Base-by-base conservation (phyloP, 768 basidiomycete genomes). In the Lentinula aciculospora region DNA sequence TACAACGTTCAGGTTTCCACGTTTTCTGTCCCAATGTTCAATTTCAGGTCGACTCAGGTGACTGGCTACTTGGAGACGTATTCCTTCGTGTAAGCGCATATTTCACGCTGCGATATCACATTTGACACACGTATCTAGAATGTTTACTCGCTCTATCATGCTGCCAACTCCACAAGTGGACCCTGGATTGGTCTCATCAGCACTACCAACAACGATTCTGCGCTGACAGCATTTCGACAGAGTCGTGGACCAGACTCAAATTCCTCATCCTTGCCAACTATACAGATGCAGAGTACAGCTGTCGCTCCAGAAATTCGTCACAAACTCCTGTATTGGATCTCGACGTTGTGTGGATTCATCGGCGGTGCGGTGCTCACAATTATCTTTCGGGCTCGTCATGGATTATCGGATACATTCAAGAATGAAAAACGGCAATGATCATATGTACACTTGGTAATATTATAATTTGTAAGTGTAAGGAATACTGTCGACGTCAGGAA, bases 61-160 rank as follows among this genome's bases (percentile, higher is more conserved):
- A 85, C 67, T 86, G 82, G 82, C 70, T 86, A 4, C 71, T 84
- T 19, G 83, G 82, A n/a, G 82, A 82, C 54, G 71, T 75, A 17
- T 84, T 83, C 57, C 71, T 85, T 56, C 73, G 83, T 62, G 82
- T 80, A 58, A 56, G 74, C 69, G 27, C 21, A 19, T n/a, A 29
- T 19, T 39, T 39, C 39, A 39, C 57, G 29, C 4, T 28, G 27
- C 31, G 34, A 54, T 36, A 50, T 19, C 36, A 56, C 19, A 39
- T 42, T 60, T 61, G 61, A 67, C 40, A 13, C 28, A 3, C 47
- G 40, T 50, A 56, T 13, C 57, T 57, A 81, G 82, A 85, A 83
- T 63, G 78, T 80, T 27, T 84, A 84, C 56, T 76, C 73, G 40
- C 72, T 74, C 34, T 80, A 84, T 61, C 76, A 79, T 49, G 73